Evolutionary conservation across 768 basidiomycete species (phyloP).

Genomic region (Kwoniella botswanensis): DNA sequence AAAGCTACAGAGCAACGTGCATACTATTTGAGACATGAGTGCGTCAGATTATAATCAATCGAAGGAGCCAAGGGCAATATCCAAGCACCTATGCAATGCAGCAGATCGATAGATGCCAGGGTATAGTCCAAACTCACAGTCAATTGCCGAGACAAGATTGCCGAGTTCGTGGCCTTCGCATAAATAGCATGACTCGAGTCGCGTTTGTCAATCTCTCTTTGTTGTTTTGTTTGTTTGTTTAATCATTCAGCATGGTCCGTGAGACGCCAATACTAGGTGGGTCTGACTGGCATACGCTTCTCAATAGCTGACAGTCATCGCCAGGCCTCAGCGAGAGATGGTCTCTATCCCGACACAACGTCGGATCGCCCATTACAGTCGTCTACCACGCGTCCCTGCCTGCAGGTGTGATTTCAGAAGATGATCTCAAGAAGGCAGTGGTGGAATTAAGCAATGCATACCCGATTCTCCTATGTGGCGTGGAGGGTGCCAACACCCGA

Average conservation of each 20-base stretch:
- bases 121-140: too few species aligned
- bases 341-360: constrained; percentile 19
- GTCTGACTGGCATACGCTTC: background rate
- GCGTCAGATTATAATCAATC: too few species aligned
- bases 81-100: too few species aligned
- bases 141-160: too few species aligned
- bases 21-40: too few species aligned
- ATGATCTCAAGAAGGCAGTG: constrained; percentile 1
- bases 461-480: constrained; percentile 5
- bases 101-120: too few species aligned
- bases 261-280: constrained; percentile 3
- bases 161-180: too few species aligned
- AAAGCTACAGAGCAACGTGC: too few species aligned
- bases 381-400: constrained; percentile 20
- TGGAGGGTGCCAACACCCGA: background rate
- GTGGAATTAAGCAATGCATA: background rate
- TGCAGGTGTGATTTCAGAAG: background rate
- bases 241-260: background rate
- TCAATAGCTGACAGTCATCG: background rate
- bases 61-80: too few species aligned
- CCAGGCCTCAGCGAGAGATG: constrained; percentile 24
- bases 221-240: background rate
- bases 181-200: too few species aligned
- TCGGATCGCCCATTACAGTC: constrained; percentile 18
- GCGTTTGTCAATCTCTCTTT: too few species aligned